Evolutionary conservation across 306 rosid species (phyloP).

Genomic region (Vigna nakashimae): DNA sequence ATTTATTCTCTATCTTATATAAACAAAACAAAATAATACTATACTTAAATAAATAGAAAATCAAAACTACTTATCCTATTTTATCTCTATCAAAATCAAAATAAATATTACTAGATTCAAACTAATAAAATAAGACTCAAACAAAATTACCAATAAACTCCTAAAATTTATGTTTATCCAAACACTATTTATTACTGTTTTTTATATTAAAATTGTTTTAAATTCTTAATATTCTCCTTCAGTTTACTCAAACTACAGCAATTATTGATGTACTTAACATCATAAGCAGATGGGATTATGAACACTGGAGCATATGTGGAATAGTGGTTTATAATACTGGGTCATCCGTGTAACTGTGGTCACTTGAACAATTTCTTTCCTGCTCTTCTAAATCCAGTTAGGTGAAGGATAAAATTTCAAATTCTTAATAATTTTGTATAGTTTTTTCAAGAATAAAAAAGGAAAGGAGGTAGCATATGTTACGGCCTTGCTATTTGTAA

Average conservation of each 20-base stretch:
- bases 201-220: background rate
- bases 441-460: background rate
- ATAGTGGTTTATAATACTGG: background rate
- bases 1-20: too few relatives aligned
- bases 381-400: background rate
- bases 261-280: background rate
- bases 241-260: background rate
- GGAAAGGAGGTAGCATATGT: background rate
- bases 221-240: background rate
- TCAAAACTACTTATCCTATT: too few relatives aligned
- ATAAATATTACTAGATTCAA: too few relatives aligned
- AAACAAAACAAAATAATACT: too few relatives aligned
- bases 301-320: background rate
- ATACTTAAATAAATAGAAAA: too few relatives aligned
- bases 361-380: background rate
- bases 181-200: background rate
- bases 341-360: background rate
- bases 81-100: too few relatives aligned
- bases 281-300: background rate
- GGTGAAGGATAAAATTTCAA: background rate
- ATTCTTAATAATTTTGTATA: background rate
- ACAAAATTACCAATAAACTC: too few relatives aligned
- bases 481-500: background rate
- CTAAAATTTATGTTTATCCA: too few relatives aligned
- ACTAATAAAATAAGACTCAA: too few relatives aligned